Evolutionary conservation across 2,329 filamentous ascomycete species (phyloP).

Genomic region (Parastagonospora nodorum): DNA sequence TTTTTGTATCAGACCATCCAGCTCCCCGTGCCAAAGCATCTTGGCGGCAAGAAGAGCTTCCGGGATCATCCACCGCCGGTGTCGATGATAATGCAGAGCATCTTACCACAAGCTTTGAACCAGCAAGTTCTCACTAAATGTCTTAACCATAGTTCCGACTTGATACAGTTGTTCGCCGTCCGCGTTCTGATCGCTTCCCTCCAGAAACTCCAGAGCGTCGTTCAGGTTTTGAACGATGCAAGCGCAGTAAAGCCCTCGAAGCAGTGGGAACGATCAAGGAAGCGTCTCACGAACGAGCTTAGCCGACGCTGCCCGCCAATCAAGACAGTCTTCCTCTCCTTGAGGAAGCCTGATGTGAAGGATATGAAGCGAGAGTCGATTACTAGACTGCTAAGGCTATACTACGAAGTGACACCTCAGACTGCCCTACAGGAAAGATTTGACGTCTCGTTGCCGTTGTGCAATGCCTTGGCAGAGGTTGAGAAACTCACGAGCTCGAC

Average conservation of each 20-base stretch:
- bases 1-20: conserved; percentile 83
- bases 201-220: conserved; percentile 71
- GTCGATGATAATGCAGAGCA: conserved; percentile 79
- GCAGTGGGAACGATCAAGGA: conserved; percentile 72
- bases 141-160: conserved; percentile 74
- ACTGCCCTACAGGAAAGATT: conserved; percentile 83
- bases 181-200: conserved; percentile 79
- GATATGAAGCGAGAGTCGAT: conserved; percentile 76
- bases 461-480: conserved; percentile 67
- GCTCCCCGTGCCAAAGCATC: conserved; percentile 72
- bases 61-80: conserved; percentile 75
- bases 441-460: conserved; percentile 80
- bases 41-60: conserved; percentile 69
- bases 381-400: conserved; percentile 79
- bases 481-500: conserved; percentile 50
- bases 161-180: conserved; percentile 83
- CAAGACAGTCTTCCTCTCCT: conserved; percentile 77
- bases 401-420: conserved; percentile 81
- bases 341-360: conserved; percentile 72
- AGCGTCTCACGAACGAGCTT: conserved; percentile 74
- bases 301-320: conserved; percentile 78
- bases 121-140: conserved; percentile 81
- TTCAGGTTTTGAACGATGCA: conserved; percentile 64
- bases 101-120: conserved; percentile 80
- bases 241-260: conserved; percentile 44